Percentiles rank a stretch among this genome's conserved stretches.
Evolutionary conservation across 352 stramenopile genomes (phyloP).

Genomic region (Pythium volutum): DNA sequence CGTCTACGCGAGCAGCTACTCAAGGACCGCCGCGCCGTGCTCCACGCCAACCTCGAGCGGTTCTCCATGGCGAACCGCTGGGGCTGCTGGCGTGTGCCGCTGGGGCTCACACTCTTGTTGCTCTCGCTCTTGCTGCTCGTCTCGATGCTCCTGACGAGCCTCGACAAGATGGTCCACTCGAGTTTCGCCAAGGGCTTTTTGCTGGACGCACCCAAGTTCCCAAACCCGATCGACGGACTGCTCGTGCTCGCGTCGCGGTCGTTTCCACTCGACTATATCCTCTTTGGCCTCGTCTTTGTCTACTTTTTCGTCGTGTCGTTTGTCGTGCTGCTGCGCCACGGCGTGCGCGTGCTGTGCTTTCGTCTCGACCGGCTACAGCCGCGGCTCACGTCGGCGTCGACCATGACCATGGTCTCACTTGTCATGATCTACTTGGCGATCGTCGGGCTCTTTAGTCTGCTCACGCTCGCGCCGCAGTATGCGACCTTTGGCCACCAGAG

Average conservation of each 20-base stretch:
- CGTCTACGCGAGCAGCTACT: conserved; percentile 68
- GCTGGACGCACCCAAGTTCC: conserved; percentile 55
- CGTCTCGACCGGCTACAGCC: conserved; percentile 68
- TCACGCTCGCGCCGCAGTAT: conserved; percentile 83
- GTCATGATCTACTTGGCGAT: conserved; percentile 82
- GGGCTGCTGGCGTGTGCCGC: conserved; percentile 65
- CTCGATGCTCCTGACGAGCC: conserved; percentile 73
- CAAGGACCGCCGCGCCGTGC: conserved; percentile 56
- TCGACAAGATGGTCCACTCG: conserved; percentile 79
- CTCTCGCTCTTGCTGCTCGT: conserved; percentile 64
- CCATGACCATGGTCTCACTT: conserved; percentile 74
- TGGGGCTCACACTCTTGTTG: conserved; percentile 58
- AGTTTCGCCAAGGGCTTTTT: conserved; percentile 68
- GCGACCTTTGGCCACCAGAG: conserved; percentile 80
- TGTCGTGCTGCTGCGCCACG: conserved; percentile 69
- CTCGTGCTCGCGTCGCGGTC: conserved; percentile 68
- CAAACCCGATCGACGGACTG: conserved; percentile 73
- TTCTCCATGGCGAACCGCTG: conserved; percentile 45
- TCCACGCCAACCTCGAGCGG: conserved; percentile 59
- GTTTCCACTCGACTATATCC: conserved; percentile 82
- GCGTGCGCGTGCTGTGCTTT: conserved; percentile 77
- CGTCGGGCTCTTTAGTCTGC: conserved; percentile 74
- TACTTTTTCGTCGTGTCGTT: conserved; percentile 82
- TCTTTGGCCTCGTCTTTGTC: conserved; percentile 74
- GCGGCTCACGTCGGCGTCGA: conserved; percentile 66